Evolutionary conservation across 768 basidiomycete species (phyloP), one percentile per base, ranked within the genome.

Genomic region (Mycena rebaudengoi): DNA sequence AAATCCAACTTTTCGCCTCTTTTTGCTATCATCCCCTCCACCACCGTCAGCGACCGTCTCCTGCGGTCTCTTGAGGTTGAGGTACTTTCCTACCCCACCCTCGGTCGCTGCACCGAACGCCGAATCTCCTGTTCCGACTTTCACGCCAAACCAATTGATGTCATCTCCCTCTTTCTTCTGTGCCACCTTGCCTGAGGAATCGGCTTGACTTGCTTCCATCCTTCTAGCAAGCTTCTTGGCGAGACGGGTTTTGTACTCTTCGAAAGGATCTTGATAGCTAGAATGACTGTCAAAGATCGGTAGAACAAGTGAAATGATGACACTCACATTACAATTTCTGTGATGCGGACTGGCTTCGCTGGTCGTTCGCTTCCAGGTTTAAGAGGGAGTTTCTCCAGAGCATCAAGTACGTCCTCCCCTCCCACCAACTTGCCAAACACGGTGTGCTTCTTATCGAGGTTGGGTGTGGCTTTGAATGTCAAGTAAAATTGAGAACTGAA

Each of bases 391-490:
- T 87, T 86, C 74, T 99, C 98, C 26, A 99, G 79, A 7, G 90
- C 86, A 71, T 93, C 86, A 1, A 99, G 80, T 7, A 97, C 89
- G 28, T 96, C 94, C 73, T 97, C 94, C 20, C 97, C 98, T 10
- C 98, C 98, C 2, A 99, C 96, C 14, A 99, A 83, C 69, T 97
- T 96, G 3, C 98, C 98, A 71, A 99, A 99, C 2, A 99, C 98
- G 0, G 96, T 96, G 71, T 96, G 95, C 71, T 96, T 96, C 62
- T 88, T 91, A 76, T 99, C 93, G 21, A 99, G 86, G 74, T 99
- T 88, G 0, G 93, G 85, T 7, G 94, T 86, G 1, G 90, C 78
- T 53, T 83, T 86, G 83, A 98, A 99, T 0, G 97, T 96, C 44
- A 99, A 72, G 75, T 94, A 99, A 78, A 95, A 99, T 73, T 98